phyloP scores from a whole-genome alignment of 1,284 basidiomycete genomes.

The Cutaneotrichosporon dermatis region DNA sequence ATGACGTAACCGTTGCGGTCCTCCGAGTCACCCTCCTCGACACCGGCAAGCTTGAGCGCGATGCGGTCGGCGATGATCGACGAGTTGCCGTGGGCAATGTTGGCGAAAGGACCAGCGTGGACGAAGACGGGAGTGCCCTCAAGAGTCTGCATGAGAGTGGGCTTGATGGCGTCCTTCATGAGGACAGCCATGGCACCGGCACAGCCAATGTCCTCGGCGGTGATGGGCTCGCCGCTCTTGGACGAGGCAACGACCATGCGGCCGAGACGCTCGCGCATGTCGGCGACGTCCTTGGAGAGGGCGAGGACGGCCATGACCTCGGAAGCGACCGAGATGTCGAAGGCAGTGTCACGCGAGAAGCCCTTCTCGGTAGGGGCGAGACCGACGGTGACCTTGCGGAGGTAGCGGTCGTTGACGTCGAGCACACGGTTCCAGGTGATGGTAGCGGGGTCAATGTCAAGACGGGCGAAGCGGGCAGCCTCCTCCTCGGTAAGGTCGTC shows the following conservation, averaged over 20 bases:
- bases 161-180: slow-evolving; percentile 99
- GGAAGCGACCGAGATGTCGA: slow-evolving; percentile 95
- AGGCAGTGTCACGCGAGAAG: slow-evolving; percentile 80
- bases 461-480: slow-evolving; percentile 78
- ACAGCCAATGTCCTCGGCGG: slow-evolving; percentile 94
- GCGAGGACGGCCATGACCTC: slow-evolving; percentile 99
- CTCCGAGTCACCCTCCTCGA: slow-evolving; percentile 81
- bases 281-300: slow-evolving; percentile 76
- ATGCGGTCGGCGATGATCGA: slow-evolving; percentile 95
- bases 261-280: slow-evolving; percentile 65
- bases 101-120: slow-evolving; percentile 97
- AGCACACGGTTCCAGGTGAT: slow-evolving; percentile 98
- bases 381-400: slow-evolving; percentile 90
- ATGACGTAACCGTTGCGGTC: slow-evolving; percentile 89
- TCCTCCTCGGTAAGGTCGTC: slow-evolving; percentile 91
- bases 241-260: slow-evolving; percentile 96
- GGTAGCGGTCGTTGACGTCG: slow-evolving; percentile 95
- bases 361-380: slow-evolving; percentile 87
- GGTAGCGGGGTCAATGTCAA: slow-evolving; percentile 85
- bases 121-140: slow-evolving; percentile 99
- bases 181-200: slow-evolving; percentile 94
- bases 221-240: slow-evolving; percentile 85
- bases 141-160: slow-evolving; percentile 97
- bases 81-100: slow-evolving; percentile 98
- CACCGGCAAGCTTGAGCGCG: slow-evolving; percentile 93